Base-by-base conservation (phyloP, 345 rosid species). In the Euphorbia lathyris region DNA sequence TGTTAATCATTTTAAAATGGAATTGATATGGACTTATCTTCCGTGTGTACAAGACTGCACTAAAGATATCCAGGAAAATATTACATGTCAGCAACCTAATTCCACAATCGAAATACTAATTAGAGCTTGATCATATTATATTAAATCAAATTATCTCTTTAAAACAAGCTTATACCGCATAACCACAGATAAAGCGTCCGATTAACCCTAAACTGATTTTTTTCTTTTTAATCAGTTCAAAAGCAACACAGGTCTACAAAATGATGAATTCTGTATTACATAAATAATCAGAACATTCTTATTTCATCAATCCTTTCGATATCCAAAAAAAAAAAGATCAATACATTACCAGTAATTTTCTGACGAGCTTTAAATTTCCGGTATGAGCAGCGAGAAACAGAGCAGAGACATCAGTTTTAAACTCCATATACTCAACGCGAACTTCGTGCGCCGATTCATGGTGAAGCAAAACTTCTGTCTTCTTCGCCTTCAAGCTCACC, bases 381-480 rank as follows among this genome's bases (percentile, higher is more conserved):
- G 80, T 77, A 59, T 86, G 96, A 70, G 86, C 90, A 69, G 97
- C 96, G 79, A 90, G 92, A 82, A 92, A 90, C 65, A 95, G 78
- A 65, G 99, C 86, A 40, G 94, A 84, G 34, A 95, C 97, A 70
- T 95, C 96, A 25, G 98, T 90, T 81, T 79, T 87, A 69, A 95
- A 86, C 85, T 95, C 99, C 79, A 87, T 94, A 73, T 82, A 83
- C 79, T 83, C 97, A 1, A 89, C 83, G 20, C 74, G 73, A 55
- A 90, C 86, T 76, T 92, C 92, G 59, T 83, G 76, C 4, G 98
- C 72, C 13, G 83, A 77, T 76, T 92, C 94, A 12, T 83, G 90
- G 23, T 81, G 82, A 78, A 86, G 76, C 60, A 87, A 84, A 52
- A 90, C 81, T 71, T 88, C 94, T 38, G 85, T 79, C 80, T 79